Base-by-base conservation (phyloP, 805 yeast genomes). In the Scheffersomyces lignosus region DNA sequence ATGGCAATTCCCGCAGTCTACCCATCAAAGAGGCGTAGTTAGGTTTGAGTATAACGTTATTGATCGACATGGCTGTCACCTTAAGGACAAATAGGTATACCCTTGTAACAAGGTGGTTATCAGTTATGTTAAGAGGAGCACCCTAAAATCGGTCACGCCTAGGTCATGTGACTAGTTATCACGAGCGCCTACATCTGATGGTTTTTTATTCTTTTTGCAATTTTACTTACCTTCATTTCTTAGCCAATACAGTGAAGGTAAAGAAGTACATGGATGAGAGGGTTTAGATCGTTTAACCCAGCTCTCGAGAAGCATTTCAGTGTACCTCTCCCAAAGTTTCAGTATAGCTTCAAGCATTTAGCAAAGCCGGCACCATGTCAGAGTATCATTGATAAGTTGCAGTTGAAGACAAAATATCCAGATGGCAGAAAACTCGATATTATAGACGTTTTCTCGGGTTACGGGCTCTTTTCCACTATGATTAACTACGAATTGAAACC, bases 401-500 rank as follows among this genome's bases (percentile, higher is more conserved):
- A 70, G 29, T 55, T 76, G 39, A 62, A 66, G 37, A 38, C 59
- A 20, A 48, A 58, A 45, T 62, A 63, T 56, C 51, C 64, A 34
- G 47, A 69, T 54, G 47, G 62, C 13, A 52, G 54, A n/a, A 59
- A 57, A 16, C 62, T 74, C 16, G 74, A 74, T 41, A 71, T 85
- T 0, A 51, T 84, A 4, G 90, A 84, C 44, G 64, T 78, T 8
- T 78, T 79, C 45, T 66, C 84, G 0, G 81, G 84, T 1, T 68
- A 73, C 22, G 80, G 85, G 4, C 62, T 80, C 2, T 77, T 83
- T 48, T 74, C 90, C 0, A 66, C 80, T 1, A 75, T 80, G 43
- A 51, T 90, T n/a, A 71, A 85, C 54, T 70, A 79, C 36, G 66
- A 65, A 20, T 60, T 83, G 10, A 60, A 73, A 27, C 96, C 96